phyloP scores from a whole-genome alignment of 257 asterid genomes.

The Forsythia viridissima region DNA sequence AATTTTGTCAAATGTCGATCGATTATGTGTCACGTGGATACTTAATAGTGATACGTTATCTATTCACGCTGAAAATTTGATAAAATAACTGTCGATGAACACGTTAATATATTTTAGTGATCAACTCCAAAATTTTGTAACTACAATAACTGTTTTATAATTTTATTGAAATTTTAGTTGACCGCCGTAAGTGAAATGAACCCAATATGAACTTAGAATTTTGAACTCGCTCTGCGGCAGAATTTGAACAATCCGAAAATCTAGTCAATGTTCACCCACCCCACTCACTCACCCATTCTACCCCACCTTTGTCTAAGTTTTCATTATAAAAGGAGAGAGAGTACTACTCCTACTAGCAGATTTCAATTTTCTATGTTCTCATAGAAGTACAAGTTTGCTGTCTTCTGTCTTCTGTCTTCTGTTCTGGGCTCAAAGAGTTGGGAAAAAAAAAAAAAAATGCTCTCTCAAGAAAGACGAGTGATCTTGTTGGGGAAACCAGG shows the following conservation, averaged over 20 bases:
- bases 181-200: too few species aligned
- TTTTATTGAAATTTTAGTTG: too few species aligned
- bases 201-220: too few species aligned
- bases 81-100: too few species aligned
- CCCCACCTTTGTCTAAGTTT: background rate
- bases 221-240: background rate
- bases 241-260: background rate
- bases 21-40: too few species aligned
- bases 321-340: background rate
- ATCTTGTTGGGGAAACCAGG: background rate
- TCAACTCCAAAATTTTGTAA: too few species aligned
- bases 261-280: background rate
- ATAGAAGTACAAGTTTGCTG: background rate
- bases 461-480: background rate
- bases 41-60: too few species aligned
- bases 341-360: background rate
- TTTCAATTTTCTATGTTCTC: background rate
- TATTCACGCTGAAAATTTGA: too few species aligned
- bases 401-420: background rate
- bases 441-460: background rate
- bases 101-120: too few species aligned
- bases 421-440: too few species aligned
- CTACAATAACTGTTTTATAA: too few species aligned
- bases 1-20: too few species aligned
- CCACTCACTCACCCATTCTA: background rate